phyloP scores from a whole-genome alignment of 345 rosid genomes.

The Nephelium lappaceum region DNA sequence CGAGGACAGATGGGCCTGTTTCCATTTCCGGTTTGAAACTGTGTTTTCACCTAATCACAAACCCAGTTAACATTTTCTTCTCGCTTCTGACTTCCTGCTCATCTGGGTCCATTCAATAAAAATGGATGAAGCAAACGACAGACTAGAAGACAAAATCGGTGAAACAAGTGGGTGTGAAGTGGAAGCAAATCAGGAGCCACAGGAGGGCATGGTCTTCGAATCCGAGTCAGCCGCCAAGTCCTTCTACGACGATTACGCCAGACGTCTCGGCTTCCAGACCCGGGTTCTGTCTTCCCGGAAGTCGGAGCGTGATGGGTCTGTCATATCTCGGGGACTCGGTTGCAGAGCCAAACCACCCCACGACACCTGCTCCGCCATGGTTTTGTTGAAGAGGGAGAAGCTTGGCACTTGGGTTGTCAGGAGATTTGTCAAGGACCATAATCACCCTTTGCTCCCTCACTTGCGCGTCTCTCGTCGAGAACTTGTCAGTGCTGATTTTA shows the following conservation, averaged over 20 bases:
- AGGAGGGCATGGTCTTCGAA: conserved; percentile 21
- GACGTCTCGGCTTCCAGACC: conserved; percentile 12
- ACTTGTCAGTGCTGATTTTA: background rate
- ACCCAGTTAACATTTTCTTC: background rate
- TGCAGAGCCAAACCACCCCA: conserved; percentile 2
- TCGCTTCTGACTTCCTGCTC: background rate
- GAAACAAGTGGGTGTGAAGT: background rate
- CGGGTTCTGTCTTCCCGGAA: conserved; percentile 18
- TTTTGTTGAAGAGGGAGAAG: conserved; percentile 21
- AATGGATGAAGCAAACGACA: conserved; percentile 9
- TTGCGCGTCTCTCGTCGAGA: background rate
- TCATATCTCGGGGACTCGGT: conserved; percentile 22
- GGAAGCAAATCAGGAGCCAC: conserved; percentile 10
- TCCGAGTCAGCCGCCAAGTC: conserved; percentile 13
- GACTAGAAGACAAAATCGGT: background rate
- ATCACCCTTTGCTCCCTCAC: conserved; percentile 15
- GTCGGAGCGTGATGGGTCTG: conserved; percentile 24
- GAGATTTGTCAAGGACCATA: conserved; percentile 17
- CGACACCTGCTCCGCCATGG: conserved; percentile 13
- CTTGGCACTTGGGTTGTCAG: conserved; percentile 18
- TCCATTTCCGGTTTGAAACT: background rate
- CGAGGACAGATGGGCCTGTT: background rate
- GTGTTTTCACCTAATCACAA: background rate
- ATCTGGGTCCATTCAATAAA: background rate
- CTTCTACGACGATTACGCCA: conserved; percentile 19